These are phyloP conservation scores for Helicostylum pulchrum DNA, from an alignment of 192 early-diverging fungal genomes.

Conservation along the genomic window DNA sequence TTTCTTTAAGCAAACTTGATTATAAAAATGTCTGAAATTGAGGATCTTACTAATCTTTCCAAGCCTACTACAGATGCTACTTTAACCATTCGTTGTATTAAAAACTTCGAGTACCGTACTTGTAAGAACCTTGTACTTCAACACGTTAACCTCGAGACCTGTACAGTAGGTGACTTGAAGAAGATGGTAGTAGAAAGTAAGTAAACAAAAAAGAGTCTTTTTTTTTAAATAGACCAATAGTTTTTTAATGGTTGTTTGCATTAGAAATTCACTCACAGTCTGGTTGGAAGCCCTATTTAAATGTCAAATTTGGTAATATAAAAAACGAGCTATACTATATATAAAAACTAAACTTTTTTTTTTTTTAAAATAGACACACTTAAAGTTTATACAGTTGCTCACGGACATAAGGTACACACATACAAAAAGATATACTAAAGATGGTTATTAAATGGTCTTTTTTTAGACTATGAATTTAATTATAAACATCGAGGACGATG, in stretches of 20 bases:
- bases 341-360: background rate
- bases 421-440: constrained; percentile 15
- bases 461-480: constrained; percentile 75
- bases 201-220: constrained; percentile 11
- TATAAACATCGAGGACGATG: constrained; percentile 80
- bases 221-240: background rate
- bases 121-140: constrained; percentile 79
- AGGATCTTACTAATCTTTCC: constrained; percentile 42
- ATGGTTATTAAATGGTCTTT: constrained; percentile 7
- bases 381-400: constrained; percentile 71
- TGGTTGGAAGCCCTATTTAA: constrained; percentile 70
- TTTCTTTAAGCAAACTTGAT: background rate
- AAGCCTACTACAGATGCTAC: constrained; percentile 52
- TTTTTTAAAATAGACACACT: constrained; percentile 56
- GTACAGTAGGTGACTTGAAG: constrained; percentile 65
- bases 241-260: background rate
- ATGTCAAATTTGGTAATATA: constrained; percentile 59
- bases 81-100: constrained; percentile 83
- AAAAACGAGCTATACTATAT: background rate
- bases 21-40: background rate
- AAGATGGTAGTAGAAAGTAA: constrained; percentile 53
- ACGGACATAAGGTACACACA: constrained; percentile 64
- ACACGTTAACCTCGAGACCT: constrained; percentile 61
- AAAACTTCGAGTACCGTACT: constrained; percentile 87
- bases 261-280: constrained; percentile 57